phyloP scores from a whole-genome alignment of 306 rosid genomes.

The Abrus precatorius region DNA sequence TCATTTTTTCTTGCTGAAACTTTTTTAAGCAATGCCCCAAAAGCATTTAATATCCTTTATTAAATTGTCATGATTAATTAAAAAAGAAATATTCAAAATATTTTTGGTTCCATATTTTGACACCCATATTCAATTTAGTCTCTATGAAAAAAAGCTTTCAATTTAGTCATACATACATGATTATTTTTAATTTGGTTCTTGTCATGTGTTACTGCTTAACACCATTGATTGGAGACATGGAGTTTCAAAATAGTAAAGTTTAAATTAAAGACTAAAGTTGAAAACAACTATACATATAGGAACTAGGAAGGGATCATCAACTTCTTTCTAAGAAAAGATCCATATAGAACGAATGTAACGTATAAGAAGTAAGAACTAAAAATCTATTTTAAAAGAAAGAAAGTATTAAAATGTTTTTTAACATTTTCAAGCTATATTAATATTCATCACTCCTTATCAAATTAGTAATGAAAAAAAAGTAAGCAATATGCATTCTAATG shows the following conservation, averaged over 20 bases:
- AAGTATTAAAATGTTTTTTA: background rate
- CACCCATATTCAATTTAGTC: background rate
- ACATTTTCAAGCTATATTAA: background rate
- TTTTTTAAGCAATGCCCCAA: background rate
- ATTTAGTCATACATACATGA: background rate
- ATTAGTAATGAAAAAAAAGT: background rate
- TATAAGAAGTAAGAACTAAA: background rate
- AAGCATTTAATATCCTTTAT: background rate
- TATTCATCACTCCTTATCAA: background rate
- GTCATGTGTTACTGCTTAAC: background rate
- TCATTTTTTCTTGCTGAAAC: background rate
- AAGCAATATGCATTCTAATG: background rate
- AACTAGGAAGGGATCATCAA: background rate
- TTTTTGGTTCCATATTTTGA: background rate
- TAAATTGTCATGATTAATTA: slow-evolving; percentile 3
- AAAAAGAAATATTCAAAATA: background rate
- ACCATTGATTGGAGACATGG: background rate
- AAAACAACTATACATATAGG: background rate
- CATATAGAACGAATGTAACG: background rate
- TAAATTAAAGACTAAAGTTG: background rate
- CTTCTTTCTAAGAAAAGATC: background rate
- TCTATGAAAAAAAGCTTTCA: background rate
- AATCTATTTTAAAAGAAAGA: background rate
- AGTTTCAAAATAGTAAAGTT: background rate
- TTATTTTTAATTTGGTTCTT: background rate